Conservation (phyloP, 2,329 filamentous ascomycete species). For the Fusarium udum region DNA sequence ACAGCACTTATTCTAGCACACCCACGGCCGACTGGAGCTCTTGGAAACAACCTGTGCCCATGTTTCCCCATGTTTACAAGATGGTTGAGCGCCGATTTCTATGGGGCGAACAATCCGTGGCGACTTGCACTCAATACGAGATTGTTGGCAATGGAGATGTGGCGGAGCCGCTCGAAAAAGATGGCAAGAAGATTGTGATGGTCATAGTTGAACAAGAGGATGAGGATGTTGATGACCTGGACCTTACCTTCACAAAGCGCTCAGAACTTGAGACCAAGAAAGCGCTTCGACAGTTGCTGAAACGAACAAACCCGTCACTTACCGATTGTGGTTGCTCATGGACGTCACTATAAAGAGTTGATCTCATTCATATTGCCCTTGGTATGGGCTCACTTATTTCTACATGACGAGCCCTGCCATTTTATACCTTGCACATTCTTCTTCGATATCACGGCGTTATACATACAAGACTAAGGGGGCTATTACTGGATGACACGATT, state of each 20-base stretch:
- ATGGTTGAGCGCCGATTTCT: constrained; percentile 62
- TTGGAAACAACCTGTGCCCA: constrained; percentile 24
- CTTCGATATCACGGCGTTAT: constrained; percentile 22
- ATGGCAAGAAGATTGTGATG: constrained; percentile 55
- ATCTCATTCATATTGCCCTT: background rate
- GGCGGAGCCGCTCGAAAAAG: background rate
- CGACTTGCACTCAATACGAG: constrained; percentile 60
- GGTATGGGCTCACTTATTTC: background rate
- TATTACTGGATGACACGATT: constrained; percentile 14
- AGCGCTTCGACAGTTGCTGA: constrained; percentile 23
- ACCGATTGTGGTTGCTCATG: constrained; percentile 65
- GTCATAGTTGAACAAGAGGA: constrained; percentile 53
- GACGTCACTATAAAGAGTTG: constrained; percentile 54
- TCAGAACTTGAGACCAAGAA: constrained; percentile 9
- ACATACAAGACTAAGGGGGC: constrained; percentile 12
- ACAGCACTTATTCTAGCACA: constrained; percentile 3
- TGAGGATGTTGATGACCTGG: background rate
- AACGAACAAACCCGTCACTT: constrained; percentile 48
- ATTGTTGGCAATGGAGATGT: constrained; percentile 51
- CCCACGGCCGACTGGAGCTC: background rate
- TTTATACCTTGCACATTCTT: background rate
- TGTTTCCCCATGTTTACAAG: constrained; percentile 64
- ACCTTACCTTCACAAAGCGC: background rate
- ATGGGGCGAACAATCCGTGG: constrained; percentile 45
- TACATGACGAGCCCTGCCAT: background rate